Conservation (phyloP, 768 basidiomycete genomes). For the Suillus ampliporus region DNA sequence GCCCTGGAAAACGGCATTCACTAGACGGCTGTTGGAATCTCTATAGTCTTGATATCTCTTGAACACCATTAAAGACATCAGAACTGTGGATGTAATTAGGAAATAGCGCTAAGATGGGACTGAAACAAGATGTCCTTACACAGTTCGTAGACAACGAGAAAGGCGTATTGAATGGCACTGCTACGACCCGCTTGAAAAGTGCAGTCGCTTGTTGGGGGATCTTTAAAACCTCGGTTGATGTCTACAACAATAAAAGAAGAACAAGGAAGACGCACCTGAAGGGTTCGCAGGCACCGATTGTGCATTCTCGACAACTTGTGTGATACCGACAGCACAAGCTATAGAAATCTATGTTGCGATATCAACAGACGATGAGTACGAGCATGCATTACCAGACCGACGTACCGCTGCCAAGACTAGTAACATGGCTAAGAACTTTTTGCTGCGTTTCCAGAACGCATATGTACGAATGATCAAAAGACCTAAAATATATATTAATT, state of each 20-base stretch:
- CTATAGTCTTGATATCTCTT: constrained; percentile 5
- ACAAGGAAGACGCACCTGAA: background rate
- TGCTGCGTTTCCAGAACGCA: constrained; percentile 10
- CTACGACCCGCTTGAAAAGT: background rate
- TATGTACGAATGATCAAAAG: constrained; percentile 5
- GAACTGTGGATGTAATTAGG: background rate
- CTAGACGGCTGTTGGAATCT: background rate
- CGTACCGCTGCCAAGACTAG: constrained; percentile 7
- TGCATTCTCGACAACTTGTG: background rate
- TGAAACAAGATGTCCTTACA: background rate
- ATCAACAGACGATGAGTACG: background rate
- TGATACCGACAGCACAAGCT: background rate
- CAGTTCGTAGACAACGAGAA: background rate
- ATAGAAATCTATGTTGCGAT: background rate
- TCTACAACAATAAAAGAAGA: background rate
- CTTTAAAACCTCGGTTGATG: background rate
- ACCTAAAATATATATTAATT: background rate
- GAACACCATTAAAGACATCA: constrained; percentile 1
- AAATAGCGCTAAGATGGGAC: background rate
- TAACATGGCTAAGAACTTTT: constrained; percentile 2
- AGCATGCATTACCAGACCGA: background rate
- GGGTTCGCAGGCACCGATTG: too few species aligned
- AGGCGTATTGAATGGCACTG: background rate
- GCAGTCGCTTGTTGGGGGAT: background rate
- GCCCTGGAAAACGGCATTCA: background rate